Conservation (phyloP, 768 basidiomycete genomes). For the Rhodotorula diobovata region DNA sequence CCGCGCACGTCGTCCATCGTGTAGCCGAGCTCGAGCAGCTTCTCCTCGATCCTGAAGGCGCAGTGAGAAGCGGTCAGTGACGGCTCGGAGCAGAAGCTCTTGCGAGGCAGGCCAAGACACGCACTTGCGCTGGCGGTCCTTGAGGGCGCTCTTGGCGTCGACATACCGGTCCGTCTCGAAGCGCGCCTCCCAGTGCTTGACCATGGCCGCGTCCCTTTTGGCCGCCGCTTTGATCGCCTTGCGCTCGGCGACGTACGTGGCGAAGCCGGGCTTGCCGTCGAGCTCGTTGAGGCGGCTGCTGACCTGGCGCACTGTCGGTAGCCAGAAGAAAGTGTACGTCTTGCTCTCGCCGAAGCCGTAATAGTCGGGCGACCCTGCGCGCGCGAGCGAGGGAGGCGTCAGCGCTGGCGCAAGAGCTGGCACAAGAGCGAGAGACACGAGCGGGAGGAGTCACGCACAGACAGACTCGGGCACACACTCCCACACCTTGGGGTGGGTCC, state of each 20-base stretch:
- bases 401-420: too few species aligned
- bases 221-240: background rate
- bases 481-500: background rate
- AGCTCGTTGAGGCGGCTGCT: conserved; percentile 3
- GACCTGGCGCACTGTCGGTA: background rate
- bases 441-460: background rate
- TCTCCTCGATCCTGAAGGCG: conserved; percentile 15
- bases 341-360: background rate
- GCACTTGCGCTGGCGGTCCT: background rate
- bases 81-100: background rate
- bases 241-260: background rate
- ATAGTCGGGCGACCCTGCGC: background rate
- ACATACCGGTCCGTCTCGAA: too few species aligned
- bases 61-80: background rate
- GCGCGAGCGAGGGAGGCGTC: background rate
- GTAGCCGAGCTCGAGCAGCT: conserved; percentile 21
- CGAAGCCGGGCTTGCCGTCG: background rate
- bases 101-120: too few species aligned
- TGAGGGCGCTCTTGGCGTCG: too few species aligned
- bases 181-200: conserved; percentile 1
- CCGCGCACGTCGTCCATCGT: background rate
- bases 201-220: background rate
- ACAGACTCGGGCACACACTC: background rate
- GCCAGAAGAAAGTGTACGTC: conserved; percentile 3
- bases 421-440: background rate